phyloP scores from a whole-genome alignment of 108 stramenopile species.

The Chaetoceros tenuissimus region DNA sequence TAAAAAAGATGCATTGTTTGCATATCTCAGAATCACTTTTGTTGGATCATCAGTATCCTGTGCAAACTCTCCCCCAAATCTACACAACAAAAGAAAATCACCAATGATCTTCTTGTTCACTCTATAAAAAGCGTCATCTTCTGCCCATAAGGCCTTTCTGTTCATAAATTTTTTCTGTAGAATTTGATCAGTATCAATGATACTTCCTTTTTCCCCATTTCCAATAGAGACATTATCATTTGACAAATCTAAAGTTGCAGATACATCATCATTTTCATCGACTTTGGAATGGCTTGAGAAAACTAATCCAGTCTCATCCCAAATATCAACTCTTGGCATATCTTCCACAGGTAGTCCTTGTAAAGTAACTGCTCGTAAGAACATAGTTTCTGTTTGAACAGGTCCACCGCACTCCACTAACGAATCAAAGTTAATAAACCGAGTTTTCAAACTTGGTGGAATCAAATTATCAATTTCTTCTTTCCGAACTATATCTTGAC shows the following conservation, averaged over 20 bases:
- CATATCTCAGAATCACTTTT: conserved; percentile 82
- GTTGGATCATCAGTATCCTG: conserved; percentile 47
- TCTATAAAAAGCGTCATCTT: conserved; percentile 60
- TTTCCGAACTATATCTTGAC: conserved; percentile 3
- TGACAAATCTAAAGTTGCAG: background rate
- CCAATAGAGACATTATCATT: conserved; percentile 5
- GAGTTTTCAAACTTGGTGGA: conserved; percentile 60
- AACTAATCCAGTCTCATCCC: conserved; percentile 24
- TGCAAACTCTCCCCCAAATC: conserved; percentile 76
- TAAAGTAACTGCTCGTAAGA: conserved; percentile 57
- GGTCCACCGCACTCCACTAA: conserved; percentile 31
- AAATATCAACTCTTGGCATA: conserved; percentile 83
- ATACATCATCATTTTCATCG: conserved; percentile 5
- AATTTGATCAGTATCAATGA: background rate
- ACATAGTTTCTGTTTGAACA: conserved; percentile 52
- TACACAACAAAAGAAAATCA: conserved; percentile 80
- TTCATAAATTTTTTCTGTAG: background rate
- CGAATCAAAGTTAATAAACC: conserved; percentile 81
- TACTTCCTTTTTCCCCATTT: too few species aligned
- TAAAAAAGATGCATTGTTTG: conserved; percentile 68
- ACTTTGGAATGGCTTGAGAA: background rate
- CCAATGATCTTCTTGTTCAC: conserved; percentile 50
- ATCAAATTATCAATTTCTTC: conserved; percentile 29
- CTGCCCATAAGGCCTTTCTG: conserved; percentile 44
- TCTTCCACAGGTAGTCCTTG: conserved; percentile 89